phyloP scores from a whole-genome alignment of 441 rosid species.

The Populus hybrid region DNA sequence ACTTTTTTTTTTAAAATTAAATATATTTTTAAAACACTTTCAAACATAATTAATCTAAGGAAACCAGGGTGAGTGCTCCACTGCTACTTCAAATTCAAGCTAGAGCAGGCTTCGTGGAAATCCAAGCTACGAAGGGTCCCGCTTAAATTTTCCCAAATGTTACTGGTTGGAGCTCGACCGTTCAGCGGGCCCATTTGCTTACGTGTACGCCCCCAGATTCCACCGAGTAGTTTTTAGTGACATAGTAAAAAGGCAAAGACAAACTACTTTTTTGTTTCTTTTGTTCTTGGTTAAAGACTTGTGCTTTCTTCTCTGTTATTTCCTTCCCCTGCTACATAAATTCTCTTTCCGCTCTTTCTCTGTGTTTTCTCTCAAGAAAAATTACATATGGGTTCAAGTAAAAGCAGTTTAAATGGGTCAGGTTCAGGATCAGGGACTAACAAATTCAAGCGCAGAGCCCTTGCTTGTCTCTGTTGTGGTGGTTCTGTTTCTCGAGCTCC shows the following conservation, averaged over 20 bases:
- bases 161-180: neutral
- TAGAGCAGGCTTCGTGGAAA: neutral
- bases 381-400: constrained; percentile 44
- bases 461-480: constrained; percentile 42
- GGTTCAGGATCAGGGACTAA: constrained; percentile 11
- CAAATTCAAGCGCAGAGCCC: constrained; percentile 18
- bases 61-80: neutral
- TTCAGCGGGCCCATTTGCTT: neutral
- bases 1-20: too few species aligned
- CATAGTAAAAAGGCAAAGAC: neutral
- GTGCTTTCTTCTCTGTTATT: neutral
- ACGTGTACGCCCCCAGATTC: constrained; percentile 2
- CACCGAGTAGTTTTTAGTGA: neutral
- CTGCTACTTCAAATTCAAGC: neutral
- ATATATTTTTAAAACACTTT: neutral
- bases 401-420: constrained; percentile 37
- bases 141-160: neutral
- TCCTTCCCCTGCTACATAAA: neutral
- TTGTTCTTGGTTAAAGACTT: neutral
- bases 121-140: neutral
- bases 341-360: neutral
- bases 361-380: neutral
- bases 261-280: neutral
- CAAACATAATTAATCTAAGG: neutral
- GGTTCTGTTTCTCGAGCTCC: constrained; percentile 30